Conservation (phyloP, 2,329 filamentous ascomycete genomes). For the Rhynchosporium graminicola region DNA sequence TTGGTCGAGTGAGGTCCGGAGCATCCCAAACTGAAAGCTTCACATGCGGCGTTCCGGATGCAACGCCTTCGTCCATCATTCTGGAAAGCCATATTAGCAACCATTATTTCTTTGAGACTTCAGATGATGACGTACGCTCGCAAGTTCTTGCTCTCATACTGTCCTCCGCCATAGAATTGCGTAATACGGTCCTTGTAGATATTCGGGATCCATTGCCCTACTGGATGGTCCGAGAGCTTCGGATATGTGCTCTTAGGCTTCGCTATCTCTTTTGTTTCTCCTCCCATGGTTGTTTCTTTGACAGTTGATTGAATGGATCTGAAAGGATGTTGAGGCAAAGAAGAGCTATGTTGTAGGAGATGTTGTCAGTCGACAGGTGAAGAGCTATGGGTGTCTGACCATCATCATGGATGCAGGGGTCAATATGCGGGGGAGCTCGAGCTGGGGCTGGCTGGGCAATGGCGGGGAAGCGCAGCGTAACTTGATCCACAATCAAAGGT, state of each 20-base stretch:
- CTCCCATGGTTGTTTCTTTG: conserved; percentile 39
- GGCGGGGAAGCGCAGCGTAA: neutral
- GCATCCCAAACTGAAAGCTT: conserved; percentile 86
- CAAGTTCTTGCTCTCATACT: conserved; percentile 76
- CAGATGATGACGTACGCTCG: conserved; percentile 55
- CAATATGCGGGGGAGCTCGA: conserved; percentile 16
- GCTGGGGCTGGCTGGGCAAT: neutral
- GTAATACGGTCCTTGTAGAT: conserved; percentile 84
- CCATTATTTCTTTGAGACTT: neutral
- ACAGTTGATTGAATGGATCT: conserved; percentile 20
- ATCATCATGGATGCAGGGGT: conserved; percentile 12
- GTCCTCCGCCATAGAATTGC: conserved; percentile 76
- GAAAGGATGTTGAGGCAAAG: conserved; percentile 23
- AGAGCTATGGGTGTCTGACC: conserved; percentile 11
- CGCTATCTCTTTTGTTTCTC: conserved; percentile 35
- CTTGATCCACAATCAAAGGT: neutral
- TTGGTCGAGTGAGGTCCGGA: conserved; percentile 75
- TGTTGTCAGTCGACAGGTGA: conserved; percentile 4
- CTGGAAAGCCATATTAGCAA: conserved; percentile 42
- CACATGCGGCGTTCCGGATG: conserved; percentile 71
- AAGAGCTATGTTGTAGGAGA: conserved; percentile 10
- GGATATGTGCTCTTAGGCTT: conserved; percentile 39
- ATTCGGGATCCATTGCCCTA: conserved; percentile 78
- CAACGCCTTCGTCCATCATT: conserved; percentile 70
- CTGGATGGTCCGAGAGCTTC: conserved; percentile 45